phyloP scores from a whole-genome alignment of 495 filamentous ascomycete genomes.

The Aspergillus indologenus region DNA sequence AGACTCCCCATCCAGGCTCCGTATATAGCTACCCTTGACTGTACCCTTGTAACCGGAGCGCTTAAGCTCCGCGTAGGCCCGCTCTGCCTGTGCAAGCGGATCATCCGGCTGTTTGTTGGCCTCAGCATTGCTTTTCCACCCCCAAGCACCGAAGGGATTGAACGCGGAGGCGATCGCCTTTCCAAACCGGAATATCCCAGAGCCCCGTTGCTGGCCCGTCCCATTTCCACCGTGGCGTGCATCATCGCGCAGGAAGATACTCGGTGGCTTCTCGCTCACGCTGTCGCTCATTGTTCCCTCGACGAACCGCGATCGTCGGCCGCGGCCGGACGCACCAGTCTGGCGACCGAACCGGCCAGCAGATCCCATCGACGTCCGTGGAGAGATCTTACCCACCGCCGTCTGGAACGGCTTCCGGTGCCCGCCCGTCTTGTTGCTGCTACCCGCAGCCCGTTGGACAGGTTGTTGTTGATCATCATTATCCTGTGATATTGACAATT shows the following conservation, averaged over 20 bases:
- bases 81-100: conserved; percentile 48
- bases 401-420: conserved; percentile 18
- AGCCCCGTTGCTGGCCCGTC: conserved; percentile 25
- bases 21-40: conserved; percentile 36
- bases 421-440: background rate
- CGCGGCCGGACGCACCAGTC: conserved; percentile 17
- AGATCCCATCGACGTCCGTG: conserved; percentile 23
- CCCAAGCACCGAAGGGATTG: conserved; percentile 50
- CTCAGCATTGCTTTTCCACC: conserved; percentile 30
- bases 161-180: conserved; percentile 55
- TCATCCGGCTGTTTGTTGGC: conserved; percentile 33
- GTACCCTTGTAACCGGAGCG: conserved; percentile 53
- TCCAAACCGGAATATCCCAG: conserved; percentile 58
- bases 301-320: conserved; percentile 60
- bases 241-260: conserved; percentile 55
- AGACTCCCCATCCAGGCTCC: conserved; percentile 22
- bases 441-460: background rate
- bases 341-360: conserved; percentile 14
- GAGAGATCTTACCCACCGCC: conserved; percentile 20
- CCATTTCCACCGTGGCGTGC: conserved; percentile 15
- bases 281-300: conserved; percentile 79
- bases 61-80: conserved; percentile 61
- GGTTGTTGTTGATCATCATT: background rate
- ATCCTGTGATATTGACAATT: background rate
- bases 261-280: conserved; percentile 63